Evolutionary conservation across 2,329 filamentous ascomycete genomes (phyloP).

Genomic region (Trichophyton schoenleinii): DNA sequence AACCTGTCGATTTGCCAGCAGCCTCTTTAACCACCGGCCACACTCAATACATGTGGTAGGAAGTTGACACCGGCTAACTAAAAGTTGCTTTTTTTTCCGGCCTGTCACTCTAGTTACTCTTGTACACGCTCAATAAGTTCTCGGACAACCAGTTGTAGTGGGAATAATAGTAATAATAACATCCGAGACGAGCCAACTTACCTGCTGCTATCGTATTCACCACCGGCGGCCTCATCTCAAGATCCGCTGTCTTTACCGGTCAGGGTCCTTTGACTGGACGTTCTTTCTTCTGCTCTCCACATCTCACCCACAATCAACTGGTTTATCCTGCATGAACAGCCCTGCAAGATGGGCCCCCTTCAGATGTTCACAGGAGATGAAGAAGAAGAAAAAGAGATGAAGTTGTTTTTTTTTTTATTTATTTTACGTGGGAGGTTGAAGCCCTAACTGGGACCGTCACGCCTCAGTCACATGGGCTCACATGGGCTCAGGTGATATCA

Average conservation of each 20-base stretch:
- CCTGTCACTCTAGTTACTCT: background rate
- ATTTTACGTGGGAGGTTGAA: background rate
- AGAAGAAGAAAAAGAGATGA: background rate
- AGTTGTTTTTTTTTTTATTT: background rate
- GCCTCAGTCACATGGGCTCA: constrained; percentile 3
- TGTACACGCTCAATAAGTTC: background rate
- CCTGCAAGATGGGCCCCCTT: background rate
- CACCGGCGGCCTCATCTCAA: background rate
- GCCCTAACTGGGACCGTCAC: background rate
- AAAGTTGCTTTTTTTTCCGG: background rate
- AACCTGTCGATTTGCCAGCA: background rate
- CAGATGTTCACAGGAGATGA: background rate
- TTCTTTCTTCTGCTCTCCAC: background rate
- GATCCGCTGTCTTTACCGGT: background rate
- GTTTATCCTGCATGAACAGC: background rate
- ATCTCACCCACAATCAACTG: background rate
- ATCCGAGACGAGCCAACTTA: no score
- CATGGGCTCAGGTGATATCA: constrained; percentile 4
- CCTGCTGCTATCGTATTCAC: background rate
- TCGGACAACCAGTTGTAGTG: background rate
- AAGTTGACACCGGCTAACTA: background rate
- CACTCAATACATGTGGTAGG: background rate
- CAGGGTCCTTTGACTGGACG: background rate
- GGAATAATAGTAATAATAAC: no score
- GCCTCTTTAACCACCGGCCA: background rate